Conservation (phyloP, 192 early-diverging fungal genomes). For the Spizellomyces punctatus region DNA sequence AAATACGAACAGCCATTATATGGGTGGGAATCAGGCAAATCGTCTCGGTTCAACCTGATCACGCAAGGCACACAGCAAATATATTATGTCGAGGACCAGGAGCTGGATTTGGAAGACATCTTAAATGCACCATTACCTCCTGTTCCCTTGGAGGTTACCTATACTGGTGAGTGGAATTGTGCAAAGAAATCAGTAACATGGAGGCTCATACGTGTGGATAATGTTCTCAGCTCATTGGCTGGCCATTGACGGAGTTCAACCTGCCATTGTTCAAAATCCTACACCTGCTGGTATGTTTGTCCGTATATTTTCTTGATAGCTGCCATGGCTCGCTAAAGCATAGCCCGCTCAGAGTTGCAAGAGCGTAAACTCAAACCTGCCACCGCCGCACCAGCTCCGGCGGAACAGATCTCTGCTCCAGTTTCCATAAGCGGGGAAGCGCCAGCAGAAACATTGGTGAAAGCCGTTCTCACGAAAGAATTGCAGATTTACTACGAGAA, state of each 20-base stretch:
- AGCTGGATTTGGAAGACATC: slow-evolving; percentile 88
- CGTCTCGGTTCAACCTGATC: slow-evolving; percentile 68
- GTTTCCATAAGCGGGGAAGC: not conserved
- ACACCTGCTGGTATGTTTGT: slow-evolving; percentile 56
- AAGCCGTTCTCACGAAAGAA: slow-evolving; percentile 90
- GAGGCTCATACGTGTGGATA: slow-evolving; percentile 1
- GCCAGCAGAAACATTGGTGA: slow-evolving; percentile 64
- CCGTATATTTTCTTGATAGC: not conserved
- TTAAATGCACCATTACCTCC: slow-evolving; percentile 84
- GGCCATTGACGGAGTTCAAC: slow-evolving; percentile 99
- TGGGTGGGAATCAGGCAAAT: slow-evolving; percentile 74
- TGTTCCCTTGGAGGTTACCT: slow-evolving; percentile 86
- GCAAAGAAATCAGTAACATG: too few relatives aligned
- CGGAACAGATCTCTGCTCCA: not conserved
- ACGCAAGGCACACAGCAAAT: slow-evolving; percentile 56
- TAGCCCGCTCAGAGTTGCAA: not conserved
- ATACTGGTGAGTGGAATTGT: slow-evolving; percentile 55
- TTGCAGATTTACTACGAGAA: slow-evolving; percentile 93
- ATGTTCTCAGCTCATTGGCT: slow-evolving; percentile 33
- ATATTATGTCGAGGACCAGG: slow-evolving; percentile 92
- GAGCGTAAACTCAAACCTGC: not conserved
- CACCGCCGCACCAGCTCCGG: not conserved
- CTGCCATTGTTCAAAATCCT: slow-evolving; percentile 94
- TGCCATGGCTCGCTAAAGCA: not conserved
- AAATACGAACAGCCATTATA: slow-evolving; percentile 75